These are phyloP conservation scores for Pythium coloratum DNA, from an alignment of 352 stramenopile genomes.

Conservation along the genomic window DNA sequence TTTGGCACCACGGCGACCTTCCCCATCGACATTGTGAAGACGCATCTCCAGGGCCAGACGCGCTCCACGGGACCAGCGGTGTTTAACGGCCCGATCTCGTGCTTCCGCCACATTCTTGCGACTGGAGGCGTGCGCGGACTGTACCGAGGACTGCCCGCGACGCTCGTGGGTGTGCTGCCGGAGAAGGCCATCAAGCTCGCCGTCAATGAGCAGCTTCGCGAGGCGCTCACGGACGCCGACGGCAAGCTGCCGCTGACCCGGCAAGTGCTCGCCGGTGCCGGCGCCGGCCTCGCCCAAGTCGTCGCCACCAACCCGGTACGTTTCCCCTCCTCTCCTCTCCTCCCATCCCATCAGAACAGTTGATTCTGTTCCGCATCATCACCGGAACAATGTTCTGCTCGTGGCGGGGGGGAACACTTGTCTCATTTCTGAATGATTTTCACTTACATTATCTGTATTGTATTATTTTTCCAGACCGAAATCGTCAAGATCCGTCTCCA, in stretches of 20 bases:
- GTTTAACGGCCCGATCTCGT: slow-evolving; percentile 67
- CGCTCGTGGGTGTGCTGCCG: slow-evolving; percentile 80
- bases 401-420: not conserved
- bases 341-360: not conserved
- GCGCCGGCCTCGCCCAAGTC: slow-evolving; percentile 79
- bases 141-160: slow-evolving; percentile 77
- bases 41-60: slow-evolving; percentile 84
- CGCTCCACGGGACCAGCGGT: slow-evolving; percentile 34
- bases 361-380: not conserved
- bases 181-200: slow-evolving; percentile 92
- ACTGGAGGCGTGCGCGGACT: slow-evolving; percentile 68
- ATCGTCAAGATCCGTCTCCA: slow-evolving; percentile 93
- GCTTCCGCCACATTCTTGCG: slow-evolving; percentile 68
- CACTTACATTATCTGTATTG: slow-evolving; percentile 11
- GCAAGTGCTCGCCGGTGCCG: slow-evolving; percentile 67
- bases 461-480: slow-evolving; percentile 54
- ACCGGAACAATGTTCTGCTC: not conserved
- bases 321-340: slow-evolving; percentile 9
- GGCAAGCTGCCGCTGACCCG: slow-evolving; percentile 57
- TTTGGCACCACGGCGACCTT: slow-evolving; percentile 86
- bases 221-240: slow-evolving; percentile 61
- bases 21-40: slow-evolving; percentile 94
- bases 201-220: slow-evolving; percentile 90
- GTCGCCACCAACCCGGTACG: slow-evolving; percentile 85
- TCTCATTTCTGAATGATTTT: not conserved